phyloP scores from a whole-genome alignment of 352 stramenopile genomes.

The Elongisporangium prolatum region DNA sequence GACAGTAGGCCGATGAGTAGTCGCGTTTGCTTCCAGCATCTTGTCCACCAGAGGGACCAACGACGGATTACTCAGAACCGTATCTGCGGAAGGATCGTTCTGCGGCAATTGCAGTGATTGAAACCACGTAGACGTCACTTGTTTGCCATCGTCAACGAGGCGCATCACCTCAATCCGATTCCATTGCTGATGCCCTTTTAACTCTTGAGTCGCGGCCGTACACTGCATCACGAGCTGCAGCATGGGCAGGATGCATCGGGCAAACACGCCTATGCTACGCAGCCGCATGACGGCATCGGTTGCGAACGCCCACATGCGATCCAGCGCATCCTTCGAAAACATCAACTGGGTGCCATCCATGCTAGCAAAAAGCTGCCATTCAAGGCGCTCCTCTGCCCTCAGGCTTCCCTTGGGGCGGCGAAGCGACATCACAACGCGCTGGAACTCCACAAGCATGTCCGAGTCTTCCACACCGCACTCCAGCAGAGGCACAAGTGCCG shows the following conservation, averaged over 20 bases:
- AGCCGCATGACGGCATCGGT: conserved; percentile 35
- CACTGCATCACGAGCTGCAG: conserved; percentile 11
- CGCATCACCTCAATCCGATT: conserved; percentile 15
- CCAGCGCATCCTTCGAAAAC: conserved; percentile 21
- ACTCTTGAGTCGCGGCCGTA: background rate
- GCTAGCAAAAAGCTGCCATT: conserved; percentile 13
- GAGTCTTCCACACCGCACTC: conserved; percentile 46
- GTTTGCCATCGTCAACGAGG: conserved; percentile 8
- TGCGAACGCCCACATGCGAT: conserved; percentile 41
- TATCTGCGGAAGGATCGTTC: conserved; percentile 1
- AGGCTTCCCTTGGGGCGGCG: conserved; percentile 16
- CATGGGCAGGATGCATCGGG: conserved; percentile 18
- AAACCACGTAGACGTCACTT: background rate
- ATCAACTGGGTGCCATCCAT: conserved; percentile 19
- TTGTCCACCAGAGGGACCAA: conserved; percentile 28
- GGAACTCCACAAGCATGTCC: conserved; percentile 39
- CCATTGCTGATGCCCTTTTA: conserved; percentile 18
- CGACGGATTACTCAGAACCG: conserved; percentile 22
- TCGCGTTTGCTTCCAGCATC: conserved; percentile 23
- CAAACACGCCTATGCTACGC: conserved; percentile 33
- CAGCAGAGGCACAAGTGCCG: conserved; percentile 21
- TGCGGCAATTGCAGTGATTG: conserved; percentile 22
- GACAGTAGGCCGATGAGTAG: conserved; percentile 21
- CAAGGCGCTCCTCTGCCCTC: conserved; percentile 16
- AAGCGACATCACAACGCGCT: conserved; percentile 30